Conservation (phyloP, 1,284 basidiomycete genomes). For the Exobasidium rhododendri region DNA sequence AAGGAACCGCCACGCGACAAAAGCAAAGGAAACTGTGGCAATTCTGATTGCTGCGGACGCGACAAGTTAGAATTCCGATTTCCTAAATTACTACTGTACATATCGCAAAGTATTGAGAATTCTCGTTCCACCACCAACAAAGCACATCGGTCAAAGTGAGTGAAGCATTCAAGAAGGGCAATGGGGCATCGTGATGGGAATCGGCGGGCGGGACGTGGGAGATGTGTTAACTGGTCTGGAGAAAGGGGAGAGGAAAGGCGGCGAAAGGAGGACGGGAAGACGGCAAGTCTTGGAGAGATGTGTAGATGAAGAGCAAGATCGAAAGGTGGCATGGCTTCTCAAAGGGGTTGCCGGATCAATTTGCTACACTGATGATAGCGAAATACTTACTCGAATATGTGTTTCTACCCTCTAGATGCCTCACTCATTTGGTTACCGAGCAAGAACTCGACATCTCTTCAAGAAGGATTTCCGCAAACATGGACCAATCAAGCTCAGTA, state of each 20-base stretch:
- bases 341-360: no score
- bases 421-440: slow-evolving; percentile 99
- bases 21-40: not conserved
- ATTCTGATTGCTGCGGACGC: not conserved
- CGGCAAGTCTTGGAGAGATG: not conserved
- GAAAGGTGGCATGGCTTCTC: no score
- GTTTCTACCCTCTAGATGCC: slow-evolving; percentile 66
- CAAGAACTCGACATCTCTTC: slow-evolving; percentile 99
- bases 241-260: not conserved
- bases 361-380: no score
- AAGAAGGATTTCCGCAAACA: slow-evolving; percentile 65
- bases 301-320: not conserved
- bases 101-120: no score
- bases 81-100: no score
- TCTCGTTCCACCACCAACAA: no score
- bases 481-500: slow-evolving; percentile 85
- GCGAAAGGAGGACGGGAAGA: no score
- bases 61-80: not conserved
- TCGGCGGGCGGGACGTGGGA: not conserved
- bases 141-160: no score
- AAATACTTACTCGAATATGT: no score
- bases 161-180: no score
- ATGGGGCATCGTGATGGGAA: no score
- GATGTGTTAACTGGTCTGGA: not conserved
- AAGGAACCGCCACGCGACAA: not conserved